Evolutionary conservation across 129 eudicot genomes (phyloP).

Genomic region (Chrysanthemum makinoi): DNA sequence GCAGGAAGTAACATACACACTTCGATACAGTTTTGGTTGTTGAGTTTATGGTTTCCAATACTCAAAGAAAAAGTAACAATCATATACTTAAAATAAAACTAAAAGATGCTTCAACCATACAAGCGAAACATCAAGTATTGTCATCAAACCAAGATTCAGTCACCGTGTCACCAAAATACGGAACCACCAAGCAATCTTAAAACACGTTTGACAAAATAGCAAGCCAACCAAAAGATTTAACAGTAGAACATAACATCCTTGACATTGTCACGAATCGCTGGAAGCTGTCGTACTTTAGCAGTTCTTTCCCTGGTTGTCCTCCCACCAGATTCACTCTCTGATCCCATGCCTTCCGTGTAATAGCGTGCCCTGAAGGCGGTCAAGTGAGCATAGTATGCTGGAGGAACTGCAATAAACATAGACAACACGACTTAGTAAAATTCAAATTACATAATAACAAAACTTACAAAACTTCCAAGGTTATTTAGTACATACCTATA

Average conservation of each 20-base stretch:
- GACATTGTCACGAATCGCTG: slow-evolving; percentile 43
- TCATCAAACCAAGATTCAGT: not conserved
- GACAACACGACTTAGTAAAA: not conserved
- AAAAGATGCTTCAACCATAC: not conserved
- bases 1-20: too few species aligned
- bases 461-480: not conserved
- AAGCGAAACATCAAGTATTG: not conserved
- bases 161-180: not conserved
- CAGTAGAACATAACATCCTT: slow-evolving; percentile 68
- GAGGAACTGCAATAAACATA: slow-evolving; percentile 51
- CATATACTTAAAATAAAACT: not conserved
- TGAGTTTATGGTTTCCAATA: too few species aligned
- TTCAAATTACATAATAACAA: too few species aligned
- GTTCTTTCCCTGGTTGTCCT: slow-evolving; percentile 33
- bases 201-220: not conserved
- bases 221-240: slow-evolving; percentile 24
- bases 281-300: slow-evolving; percentile 31
- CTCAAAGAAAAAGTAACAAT: not conserved
- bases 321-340: slow-evolving; percentile 40
- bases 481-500: slow-evolving; percentile 44
- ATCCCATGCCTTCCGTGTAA: slow-evolving; percentile 44
- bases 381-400: slow-evolving; percentile 78
- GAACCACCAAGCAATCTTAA: not conserved
- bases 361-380: slow-evolving; percentile 80
- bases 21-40: too few species aligned